These are phyloP conservation scores for Cytospora schulzeri DNA, from an alignment of 2,329 filamentous ascomycete species.

Conservation along the genomic window DNA sequence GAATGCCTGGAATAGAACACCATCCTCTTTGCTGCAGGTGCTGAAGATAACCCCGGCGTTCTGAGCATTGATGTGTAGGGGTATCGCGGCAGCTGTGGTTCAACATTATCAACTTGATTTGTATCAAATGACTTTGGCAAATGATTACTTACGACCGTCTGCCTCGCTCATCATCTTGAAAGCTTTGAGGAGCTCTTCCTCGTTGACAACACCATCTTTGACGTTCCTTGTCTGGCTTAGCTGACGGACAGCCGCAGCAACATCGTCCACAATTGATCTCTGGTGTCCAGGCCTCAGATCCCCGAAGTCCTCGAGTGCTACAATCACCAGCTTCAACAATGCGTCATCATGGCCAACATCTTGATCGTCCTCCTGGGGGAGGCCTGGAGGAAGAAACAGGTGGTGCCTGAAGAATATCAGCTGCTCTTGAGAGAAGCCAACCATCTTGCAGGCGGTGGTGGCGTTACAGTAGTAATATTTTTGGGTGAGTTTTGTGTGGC, in stretches of 20 bases:
- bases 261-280: not conserved
- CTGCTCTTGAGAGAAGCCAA: not conserved
- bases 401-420: conserved; percentile 2
- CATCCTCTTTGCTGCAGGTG: conserved; percentile 12
- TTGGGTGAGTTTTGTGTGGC: too few species aligned
- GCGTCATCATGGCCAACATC: not conserved
- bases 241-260: not conserved
- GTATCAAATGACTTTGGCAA: not conserved
- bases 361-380: not conserved
- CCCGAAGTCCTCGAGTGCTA: not conserved
- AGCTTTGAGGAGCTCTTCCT: not conserved
- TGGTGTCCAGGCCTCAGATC: not conserved
- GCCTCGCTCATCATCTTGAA: not conserved
- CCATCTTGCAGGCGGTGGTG: not conserved
- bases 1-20: conserved; percentile 38
- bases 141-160: not conserved
- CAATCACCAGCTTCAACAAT: not conserved
- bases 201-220: not conserved
- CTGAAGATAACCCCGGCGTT: conserved; percentile 41
- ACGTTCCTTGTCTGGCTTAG: not conserved
- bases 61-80: conserved; percentile 37
- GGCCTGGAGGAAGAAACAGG: conserved; percentile 2
- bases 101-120: not conserved
- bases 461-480: not conserved
- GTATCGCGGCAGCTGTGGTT: conserved; percentile 24